Evolutionary conservation across 2,329 filamentous ascomycete genomes (phyloP), one percentile per base, ranked within the genome.

Genomic region (Sporothrix brunneoviolacea): DNA sequence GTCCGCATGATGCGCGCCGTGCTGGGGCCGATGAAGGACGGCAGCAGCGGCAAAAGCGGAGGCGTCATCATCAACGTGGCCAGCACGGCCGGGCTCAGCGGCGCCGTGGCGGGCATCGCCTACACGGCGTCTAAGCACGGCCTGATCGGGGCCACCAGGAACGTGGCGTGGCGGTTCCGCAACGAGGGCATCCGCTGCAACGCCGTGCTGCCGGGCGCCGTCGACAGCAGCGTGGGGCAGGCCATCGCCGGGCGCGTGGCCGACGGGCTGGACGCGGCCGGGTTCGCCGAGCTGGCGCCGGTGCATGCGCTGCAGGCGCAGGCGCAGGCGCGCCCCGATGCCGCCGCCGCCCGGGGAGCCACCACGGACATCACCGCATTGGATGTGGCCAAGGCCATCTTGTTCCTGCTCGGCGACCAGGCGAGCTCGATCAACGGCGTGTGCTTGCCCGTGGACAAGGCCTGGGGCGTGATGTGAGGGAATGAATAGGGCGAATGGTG

Each of bases 1-100:
- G 76, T 76, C 70, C 73, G 75, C 58, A 63, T 75, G 61, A 75
- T 73, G 61, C 64, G 69, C 3, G 68, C 67, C 16, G 70, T 73
- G 1, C 54, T 74, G 7, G 64, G 65, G 5, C 60, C 61, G 35
- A 72, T 72, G 68, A 52, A 62, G 62, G 74, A 69, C 53, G n/a
- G n/a, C 58, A 75, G 54, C 64, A 71, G 21, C 15, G 22, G 8
- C 15, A 39, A 21, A 24, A 37, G 33, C 18, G 36, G 65, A 0
- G 71, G 71, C 0, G 73, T 71, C 54, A 74, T 78, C 22, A 70
- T 77, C 51, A 76, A 73, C 58, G 70, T 70, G 8, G 61, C 69
- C 15, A 72, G 70, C 50, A 68, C 73, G 12, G 68, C 70, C 24
- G 72, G 73, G 1, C 50, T 70, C 9, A 64, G 61, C 19, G 72